Conservation (phyloP, 2,329 filamentous ascomycete species). For the Thielaviopsis ethacetica region DNA sequence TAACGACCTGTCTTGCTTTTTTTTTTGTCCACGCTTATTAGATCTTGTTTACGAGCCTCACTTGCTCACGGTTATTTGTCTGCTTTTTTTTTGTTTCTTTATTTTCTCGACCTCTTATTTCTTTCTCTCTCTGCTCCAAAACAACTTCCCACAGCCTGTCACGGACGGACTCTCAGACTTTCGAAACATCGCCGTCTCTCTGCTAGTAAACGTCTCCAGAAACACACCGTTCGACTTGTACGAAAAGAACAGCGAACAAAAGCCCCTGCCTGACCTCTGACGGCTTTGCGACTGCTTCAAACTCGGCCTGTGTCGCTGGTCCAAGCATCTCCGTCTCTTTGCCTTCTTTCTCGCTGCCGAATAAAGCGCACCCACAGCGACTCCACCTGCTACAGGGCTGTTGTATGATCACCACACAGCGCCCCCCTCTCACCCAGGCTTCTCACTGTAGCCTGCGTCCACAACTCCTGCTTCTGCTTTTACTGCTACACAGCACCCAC, state of each 20-base stretch:
- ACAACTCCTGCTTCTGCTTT: too few species aligned
- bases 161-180: background rate
- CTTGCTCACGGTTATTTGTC: too few species aligned
- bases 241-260: background rate
- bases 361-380: conserved; percentile 9
- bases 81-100: background rate
- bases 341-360: background rate
- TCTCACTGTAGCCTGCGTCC: background rate
- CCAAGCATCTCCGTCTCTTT: background rate
- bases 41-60: too few species aligned
- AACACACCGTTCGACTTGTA: background rate
- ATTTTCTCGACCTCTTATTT: conserved; percentile 3
- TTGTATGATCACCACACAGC: background rate
- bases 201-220: background rate
- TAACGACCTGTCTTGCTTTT: too few species aligned
- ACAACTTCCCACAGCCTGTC: background rate
- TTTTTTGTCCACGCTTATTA: too few species aligned
- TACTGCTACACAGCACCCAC: too few species aligned
- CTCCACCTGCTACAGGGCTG: background rate
- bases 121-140: conserved; percentile 1
- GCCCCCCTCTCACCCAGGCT: background rate
- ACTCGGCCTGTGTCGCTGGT: background rate
- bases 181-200: background rate
- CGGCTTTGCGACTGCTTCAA: background rate
- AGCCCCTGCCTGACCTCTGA: background rate